Evolutionary conservation across 192 early-diverging fungal species (phyloP).

Genomic region (Coemansia sp.): DNA sequence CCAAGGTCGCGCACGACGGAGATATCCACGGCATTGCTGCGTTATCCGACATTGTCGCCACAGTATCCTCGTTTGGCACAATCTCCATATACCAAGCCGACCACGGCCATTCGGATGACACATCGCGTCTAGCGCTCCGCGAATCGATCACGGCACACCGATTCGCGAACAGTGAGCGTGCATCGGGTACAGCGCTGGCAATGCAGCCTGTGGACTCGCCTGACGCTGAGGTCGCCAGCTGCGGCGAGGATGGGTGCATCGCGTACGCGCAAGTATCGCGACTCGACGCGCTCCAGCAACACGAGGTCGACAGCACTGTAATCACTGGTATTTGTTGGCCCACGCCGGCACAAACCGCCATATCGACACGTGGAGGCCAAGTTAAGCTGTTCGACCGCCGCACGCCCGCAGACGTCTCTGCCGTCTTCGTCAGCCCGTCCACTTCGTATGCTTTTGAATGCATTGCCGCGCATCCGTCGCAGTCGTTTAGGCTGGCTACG

Average conservation of each 20-base stretch:
- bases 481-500: slow-evolving; percentile 48
- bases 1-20: slow-evolving; percentile 30
- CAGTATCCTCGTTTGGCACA: slow-evolving; percentile 42
- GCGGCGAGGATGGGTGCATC: slow-evolving; percentile 51
- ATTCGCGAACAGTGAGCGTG: slow-evolving; percentile 31
- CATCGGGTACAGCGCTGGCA: slow-evolving; percentile 31
- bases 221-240: slow-evolving; percentile 45
- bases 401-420: slow-evolving; percentile 12
- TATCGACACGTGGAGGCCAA: slow-evolving; percentile 47
- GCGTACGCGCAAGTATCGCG: slow-evolving; percentile 20
- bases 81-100: slow-evolving; percentile 35
- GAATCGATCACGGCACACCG: slow-evolving; percentile 39
- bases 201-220: slow-evolving; percentile 23
- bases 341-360: slow-evolving; percentile 36
- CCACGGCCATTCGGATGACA: too few relatives aligned
- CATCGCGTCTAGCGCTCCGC: slow-evolving; percentile 12
- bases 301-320: slow-evolving; percentile 43
- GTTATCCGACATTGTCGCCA: slow-evolving; percentile 20
- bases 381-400: slow-evolving; percentile 54
- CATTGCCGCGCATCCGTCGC: slow-evolving; percentile 50
- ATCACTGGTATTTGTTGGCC: slow-evolving; percentile 53
- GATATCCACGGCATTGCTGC: slow-evolving; percentile 31
- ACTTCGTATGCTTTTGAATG: slow-evolving; percentile 35
- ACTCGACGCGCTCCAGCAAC: slow-evolving; percentile 28
- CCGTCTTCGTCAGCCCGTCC: slow-evolving; percentile 20